Evolutionary conservation across 2,329 filamentous ascomycete genomes (phyloP), one percentile per base, ranked within the genome.

Genomic region (Monilinia fructicola): DNA sequence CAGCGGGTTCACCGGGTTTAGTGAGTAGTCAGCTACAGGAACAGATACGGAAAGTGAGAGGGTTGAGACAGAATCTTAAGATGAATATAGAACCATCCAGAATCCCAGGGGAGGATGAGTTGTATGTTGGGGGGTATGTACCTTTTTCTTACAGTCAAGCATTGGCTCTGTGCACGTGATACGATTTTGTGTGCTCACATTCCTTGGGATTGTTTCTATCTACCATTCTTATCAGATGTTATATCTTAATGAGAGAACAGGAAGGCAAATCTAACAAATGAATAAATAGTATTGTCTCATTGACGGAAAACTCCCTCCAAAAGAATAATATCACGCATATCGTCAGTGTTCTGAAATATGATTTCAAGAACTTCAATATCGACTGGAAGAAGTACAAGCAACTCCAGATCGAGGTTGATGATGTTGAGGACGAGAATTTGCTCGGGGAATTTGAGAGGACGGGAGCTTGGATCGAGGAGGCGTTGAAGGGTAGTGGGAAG

Each of bases 381-480:
- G 50, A 63, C 69, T 83, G 81, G 74, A 82, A 85, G 70, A 81
- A 83, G 53, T 92, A 88, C 76, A 80, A 88, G 70, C 92, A 96
- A 77, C 83, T 92, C 72, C 84, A 87, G 68, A 90, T 98, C 70
- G 90, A 96, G 71, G 87, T 97, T 54, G 91, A 98, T 77, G 95
- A 99, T 80, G 86, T 93, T 62, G 91, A 94, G 26, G 92, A 97
- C 74, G 89, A 93, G 72, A 92, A 99, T 78, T 79, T 98, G 62
- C 80, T 98, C 23, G 85, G 90, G 69, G 88, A 96, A 77, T 89
- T 98, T 69, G 87, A 93, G 9, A 82, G 82, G 63, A 90, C 90
- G 66, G 91, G 95, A 73, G 84, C 83, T 58, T 99, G 97, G 78
- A 97, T 98, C 72, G 87, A 94, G 73, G 81, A 87, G 53, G 94